Conservation (phyloP, 306 rosid genomes). For the Vachellia collinsii region DNA sequence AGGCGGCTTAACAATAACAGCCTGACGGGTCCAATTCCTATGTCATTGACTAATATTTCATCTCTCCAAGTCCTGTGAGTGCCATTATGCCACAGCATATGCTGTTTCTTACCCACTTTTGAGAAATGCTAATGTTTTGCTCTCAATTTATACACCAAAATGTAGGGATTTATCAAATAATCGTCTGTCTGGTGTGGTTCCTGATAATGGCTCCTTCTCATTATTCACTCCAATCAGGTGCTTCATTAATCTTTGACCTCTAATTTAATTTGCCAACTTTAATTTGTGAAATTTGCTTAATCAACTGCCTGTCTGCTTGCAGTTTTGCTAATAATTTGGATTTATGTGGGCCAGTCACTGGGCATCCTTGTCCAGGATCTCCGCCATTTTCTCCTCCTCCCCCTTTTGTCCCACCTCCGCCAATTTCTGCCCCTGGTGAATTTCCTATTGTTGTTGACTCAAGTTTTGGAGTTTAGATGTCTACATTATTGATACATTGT, state of each 20-base stretch:
- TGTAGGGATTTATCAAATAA: conserved; percentile 95
- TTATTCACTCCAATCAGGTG: conserved; percentile 98
- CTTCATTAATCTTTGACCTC: conserved; percentile 21
- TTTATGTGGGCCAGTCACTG: conserved; percentile 99
- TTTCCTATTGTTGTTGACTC: conserved; percentile 28
- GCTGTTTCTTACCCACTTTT: conserved; percentile 8
- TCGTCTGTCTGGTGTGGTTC: conserved; percentile 85
- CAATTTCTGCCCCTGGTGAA: conserved; percentile 85
- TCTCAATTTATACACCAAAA: conserved; percentile 29
- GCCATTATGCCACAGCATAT: conserved; percentile 29
- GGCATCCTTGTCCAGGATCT: conserved; percentile 97
- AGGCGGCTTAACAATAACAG: conserved; percentile 99
- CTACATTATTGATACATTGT: background rate
- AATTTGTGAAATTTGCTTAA: conserved; percentile 32
- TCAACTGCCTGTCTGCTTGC: conserved; percentile 37
- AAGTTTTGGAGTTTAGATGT: conserved; percentile 16
- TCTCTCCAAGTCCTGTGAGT: conserved; percentile 98
- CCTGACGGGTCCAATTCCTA: conserved; percentile 85
- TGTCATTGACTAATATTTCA: conserved; percentile 90
- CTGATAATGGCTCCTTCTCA: conserved; percentile 97
- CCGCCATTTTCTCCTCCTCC: conserved; percentile 99
- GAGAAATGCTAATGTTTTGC: conserved; percentile 14
- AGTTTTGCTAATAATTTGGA: conserved; percentile 95
- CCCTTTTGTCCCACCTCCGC: conserved; percentile 94
- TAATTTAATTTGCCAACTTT: conserved; percentile 28